phyloP scores from a whole-genome alignment of 1,284 basidiomycete genomes.

The Farysia itapuensis region DNA sequence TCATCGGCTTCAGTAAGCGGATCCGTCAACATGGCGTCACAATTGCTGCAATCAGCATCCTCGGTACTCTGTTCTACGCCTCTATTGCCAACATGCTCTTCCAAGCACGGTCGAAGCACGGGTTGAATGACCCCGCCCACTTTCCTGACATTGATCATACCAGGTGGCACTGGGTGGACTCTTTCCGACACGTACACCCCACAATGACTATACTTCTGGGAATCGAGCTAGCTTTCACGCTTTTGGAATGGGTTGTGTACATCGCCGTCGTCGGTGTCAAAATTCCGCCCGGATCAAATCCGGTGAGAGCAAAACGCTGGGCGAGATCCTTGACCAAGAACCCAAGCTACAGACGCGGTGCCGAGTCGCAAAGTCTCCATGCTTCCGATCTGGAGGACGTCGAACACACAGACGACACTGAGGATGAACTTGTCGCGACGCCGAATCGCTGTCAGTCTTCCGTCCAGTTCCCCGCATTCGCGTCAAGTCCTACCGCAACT shows the following conservation, averaged over 20 bases:
- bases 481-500: neutral
- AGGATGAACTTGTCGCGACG: neutral
- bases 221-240: constrained; percentile 25
- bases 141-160: neutral
- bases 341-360: constrained; percentile 14
- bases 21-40: constrained; percentile 31
- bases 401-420: constrained; percentile 1
- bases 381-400: constrained; percentile 6
- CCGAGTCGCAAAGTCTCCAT: constrained; percentile 26
- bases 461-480: neutral
- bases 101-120: constrained; percentile 22
- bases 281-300: constrained; percentile 35
- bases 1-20: constrained; percentile 33
- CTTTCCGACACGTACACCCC: constrained; percentile 12
- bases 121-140: neutral
- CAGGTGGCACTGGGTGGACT: constrained; percentile 16
- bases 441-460: constrained; percentile 3
- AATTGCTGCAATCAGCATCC: constrained; percentile 35
- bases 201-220: constrained; percentile 29
- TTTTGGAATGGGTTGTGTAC: constrained; percentile 37
- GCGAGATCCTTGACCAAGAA: constrained; percentile 15
- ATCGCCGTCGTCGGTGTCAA: constrained; percentile 40
- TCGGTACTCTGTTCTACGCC: constrained; percentile 36
- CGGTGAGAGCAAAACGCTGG: constrained; percentile 29
- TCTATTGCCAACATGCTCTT: constrained; percentile 41